Percentiles rank a stretch among this genome's conserved stretches.
Evolutionary conservation across 108 stramenopile genomes (phyloP).

Genomic region (Cyclotella cryptica): DNA sequence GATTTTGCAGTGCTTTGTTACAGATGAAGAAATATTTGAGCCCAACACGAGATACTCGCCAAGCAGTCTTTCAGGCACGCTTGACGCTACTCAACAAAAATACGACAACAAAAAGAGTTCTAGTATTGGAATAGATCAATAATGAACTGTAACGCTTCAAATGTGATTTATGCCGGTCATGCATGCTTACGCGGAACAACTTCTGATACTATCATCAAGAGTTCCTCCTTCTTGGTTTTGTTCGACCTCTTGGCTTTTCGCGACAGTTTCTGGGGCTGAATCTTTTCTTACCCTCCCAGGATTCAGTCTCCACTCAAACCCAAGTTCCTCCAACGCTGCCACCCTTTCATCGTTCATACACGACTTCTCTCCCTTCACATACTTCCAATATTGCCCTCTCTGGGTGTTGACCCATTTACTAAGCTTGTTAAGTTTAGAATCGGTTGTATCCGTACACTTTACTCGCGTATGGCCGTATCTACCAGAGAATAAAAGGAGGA

Average conservation of each 20-base stretch:
- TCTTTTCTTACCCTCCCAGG: not conserved
- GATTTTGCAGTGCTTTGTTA: constrained; percentile 81
- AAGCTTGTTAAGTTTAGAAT: constrained; percentile 10
- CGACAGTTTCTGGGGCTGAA: not conserved
- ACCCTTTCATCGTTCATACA: constrained; percentile 30
- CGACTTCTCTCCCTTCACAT: constrained; percentile 25
- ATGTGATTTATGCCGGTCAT: not conserved
- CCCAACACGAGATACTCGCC: constrained; percentile 57
- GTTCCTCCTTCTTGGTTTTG: not conserved
- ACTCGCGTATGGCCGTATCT: constrained; percentile 27
- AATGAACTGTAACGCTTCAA: not conserved
- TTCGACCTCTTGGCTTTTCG: not conserved
- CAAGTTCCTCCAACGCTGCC: constrained; percentile 27
- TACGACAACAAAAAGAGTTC: constrained; percentile 16
- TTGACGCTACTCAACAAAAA: constrained; percentile 30
- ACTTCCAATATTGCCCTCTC: constrained; percentile 20
- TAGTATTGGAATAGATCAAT: not conserved
- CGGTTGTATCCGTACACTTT: constrained; percentile 2
- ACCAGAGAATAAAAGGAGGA: constrained; percentile 1
- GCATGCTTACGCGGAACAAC: no score
- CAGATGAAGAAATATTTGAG: constrained; percentile 89
- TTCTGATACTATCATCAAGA: no score
- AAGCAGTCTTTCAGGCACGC: constrained; percentile 24
- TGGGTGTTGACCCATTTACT: constrained; percentile 38
- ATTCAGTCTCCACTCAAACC: constrained; percentile 40